A percentile compares a stretch with the other conserved stretches of the same genome.
Evolutionary conservation across 768 basidiomycete genomes (phyloP).

Genomic region (Exidia glandulosa): DNA sequence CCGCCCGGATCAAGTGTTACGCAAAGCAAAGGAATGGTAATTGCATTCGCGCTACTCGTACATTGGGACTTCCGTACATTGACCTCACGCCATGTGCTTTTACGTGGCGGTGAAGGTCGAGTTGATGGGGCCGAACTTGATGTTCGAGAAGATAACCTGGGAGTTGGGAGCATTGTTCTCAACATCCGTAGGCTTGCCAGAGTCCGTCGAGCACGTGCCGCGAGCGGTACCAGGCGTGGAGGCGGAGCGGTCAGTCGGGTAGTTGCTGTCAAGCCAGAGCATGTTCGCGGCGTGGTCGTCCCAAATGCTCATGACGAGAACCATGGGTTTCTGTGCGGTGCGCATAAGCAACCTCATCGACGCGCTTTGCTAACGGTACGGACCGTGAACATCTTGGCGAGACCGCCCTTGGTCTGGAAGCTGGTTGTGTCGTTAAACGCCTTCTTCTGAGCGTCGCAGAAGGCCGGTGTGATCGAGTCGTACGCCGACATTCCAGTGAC

Average conservation of each 20-base stretch:
- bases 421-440: conserved; percentile 33
- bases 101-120: conserved; percentile 25
- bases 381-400: conserved; percentile 22
- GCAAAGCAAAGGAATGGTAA: no score
- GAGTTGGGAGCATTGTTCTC: conserved; percentile 29
- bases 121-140: conserved; percentile 39
- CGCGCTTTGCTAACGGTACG: conserved; percentile 8
- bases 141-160: conserved; percentile 44
- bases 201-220: conserved; percentile 38
- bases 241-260: conserved; percentile 27
- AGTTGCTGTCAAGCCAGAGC: conserved; percentile 45
- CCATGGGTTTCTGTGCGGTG: conserved; percentile 35
- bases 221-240: conserved; percentile 32
- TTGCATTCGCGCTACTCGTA: background rate
- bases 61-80: background rate
- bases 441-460: conserved; percentile 36
- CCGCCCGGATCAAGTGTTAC: no score
- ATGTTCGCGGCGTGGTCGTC: conserved; percentile 39
- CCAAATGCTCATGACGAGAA: conserved; percentile 40
- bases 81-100: background rate
- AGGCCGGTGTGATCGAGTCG: conserved; percentile 39
- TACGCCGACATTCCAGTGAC: conserved; percentile 30
- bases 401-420: conserved; percentile 32
- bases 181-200: conserved; percentile 35
- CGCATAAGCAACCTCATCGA: background rate